Evolutionary conservation across 306 rosid species (phyloP).

Genomic region (Ceratonia siliqua): DNA sequence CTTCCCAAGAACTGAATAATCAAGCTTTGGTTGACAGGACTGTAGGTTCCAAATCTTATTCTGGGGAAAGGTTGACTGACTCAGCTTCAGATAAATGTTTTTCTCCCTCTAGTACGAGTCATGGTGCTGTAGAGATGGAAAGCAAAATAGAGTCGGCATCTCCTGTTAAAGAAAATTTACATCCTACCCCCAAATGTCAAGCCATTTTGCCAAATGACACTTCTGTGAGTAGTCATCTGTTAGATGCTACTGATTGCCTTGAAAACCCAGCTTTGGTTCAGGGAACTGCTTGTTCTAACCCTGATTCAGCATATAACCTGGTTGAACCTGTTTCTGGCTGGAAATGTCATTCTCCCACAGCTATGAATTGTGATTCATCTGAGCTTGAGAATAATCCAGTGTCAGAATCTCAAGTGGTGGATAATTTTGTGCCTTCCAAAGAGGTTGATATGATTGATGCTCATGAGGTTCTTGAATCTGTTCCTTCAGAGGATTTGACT

Average conservation of each 20-base stretch:
- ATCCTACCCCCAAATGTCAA: conserved; percentile 35
- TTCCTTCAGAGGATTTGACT: conserved; percentile 38
- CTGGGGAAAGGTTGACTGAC: conserved; percentile 39
- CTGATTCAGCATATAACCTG: conserved; percentile 35
- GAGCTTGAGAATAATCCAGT: conserved; percentile 32
- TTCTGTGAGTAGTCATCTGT: conserved; percentile 28
- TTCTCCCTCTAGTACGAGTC: conserved; percentile 39
- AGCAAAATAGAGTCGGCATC: conserved; percentile 13
- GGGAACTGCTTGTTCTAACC: conserved; percentile 34
- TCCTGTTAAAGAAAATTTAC: conserved; percentile 28
- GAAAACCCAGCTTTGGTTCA: conserved; percentile 33
- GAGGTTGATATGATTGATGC: conserved; percentile 41
- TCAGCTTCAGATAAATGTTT: conserved; percentile 38
- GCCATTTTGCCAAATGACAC: conserved; percentile 22
- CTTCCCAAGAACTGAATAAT: conserved; percentile 44
- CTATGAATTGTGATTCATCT: conserved; percentile 24
- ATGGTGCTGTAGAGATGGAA: conserved; percentile 10
- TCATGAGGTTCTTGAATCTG: conserved; percentile 44
- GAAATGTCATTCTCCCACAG: conserved; percentile 24
- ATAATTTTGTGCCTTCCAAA: conserved; percentile 29
- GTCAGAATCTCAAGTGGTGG: conserved; percentile 33
- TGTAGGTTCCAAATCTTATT: conserved; percentile 38
- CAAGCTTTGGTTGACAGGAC: conserved; percentile 29
- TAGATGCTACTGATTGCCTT: conserved; percentile 37
- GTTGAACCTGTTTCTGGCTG: conserved; percentile 39